Base-by-base conservation (phyloP, 2,329 filamentous ascomycete genomes). In the Exophiala spinifera region DNA sequence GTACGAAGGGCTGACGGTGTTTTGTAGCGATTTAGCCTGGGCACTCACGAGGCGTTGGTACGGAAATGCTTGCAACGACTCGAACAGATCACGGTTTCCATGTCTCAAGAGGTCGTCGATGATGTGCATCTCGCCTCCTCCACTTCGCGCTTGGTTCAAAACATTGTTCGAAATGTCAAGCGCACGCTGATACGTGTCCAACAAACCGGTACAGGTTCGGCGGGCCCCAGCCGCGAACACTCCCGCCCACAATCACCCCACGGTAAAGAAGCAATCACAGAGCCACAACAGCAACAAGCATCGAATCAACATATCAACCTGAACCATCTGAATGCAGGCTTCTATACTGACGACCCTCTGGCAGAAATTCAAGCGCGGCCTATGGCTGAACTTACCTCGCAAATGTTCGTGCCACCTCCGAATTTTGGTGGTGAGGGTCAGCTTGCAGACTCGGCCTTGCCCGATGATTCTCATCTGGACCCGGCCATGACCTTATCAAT, bases 101-200 rank as follows among this genome's bases (percentile, higher is more conserved):
- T 86, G 36, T 76, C 79, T 28, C 81, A 77, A 23, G 81, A 77
- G 62, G 82, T 85, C 19, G 83, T 86, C 17, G 83, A 86, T 63
- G 83, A 86, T 62, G 82, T 86, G 14, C 83, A 86, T 65, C 76
- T 86, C 2, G 81, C 78, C 46, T 79, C 81, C 59, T 80, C 81
- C 20, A 84, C 85, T 55, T 81, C 83, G 11, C 80, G 82, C 40
- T 74, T 85, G 14, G 74, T 85, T 13, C 76, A 83, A 58, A 77
- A 79, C 2, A 73, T 86, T 13, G 84, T 61, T 23, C 46, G 55
- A 17, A 60, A 63, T 31, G 61, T 64, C 25, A 61, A 63, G 33
- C 51, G 60, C 23, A 62, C 57, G 2, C 53, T 64, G 59, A 63
- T 64, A n/a, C 61, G 62, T 4, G 58, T 64, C 17, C 61, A 62